These are phyloP conservation scores for Eremochloa ophiuroides DNA, from an alignment of 176 grass and related monocot genomes.

Conservation along the genomic window DNA sequence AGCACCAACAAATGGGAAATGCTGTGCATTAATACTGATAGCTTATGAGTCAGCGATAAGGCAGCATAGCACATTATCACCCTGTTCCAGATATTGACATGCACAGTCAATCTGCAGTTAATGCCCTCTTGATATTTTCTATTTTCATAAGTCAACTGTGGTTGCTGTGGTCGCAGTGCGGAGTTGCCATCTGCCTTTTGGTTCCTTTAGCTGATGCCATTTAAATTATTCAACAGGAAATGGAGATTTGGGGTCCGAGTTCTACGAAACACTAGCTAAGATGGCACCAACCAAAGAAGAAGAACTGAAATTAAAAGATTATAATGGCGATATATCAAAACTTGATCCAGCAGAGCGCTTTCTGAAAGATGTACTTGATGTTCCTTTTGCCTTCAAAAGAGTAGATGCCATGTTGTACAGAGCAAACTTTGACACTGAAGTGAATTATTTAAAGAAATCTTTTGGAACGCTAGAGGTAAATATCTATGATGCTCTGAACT, in stretches of 20 bases:
- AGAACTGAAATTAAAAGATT: constrained; percentile 48
- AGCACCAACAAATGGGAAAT: not conserved
- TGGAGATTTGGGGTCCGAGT: constrained; percentile 49
- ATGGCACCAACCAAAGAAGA: constrained; percentile 86
- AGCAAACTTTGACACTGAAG: constrained; percentile 60
- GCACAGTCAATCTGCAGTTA: not conserved
- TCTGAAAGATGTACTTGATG: constrained; percentile 59
- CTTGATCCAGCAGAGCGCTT: constrained; percentile 68
- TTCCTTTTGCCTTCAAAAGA: constrained; percentile 86
- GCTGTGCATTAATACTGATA: not conserved
- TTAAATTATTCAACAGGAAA: constrained; percentile 49
- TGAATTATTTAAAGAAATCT: constrained; percentile 57
- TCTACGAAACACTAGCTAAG: constrained; percentile 64
- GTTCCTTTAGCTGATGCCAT: constrained; percentile 11
- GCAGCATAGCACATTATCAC: not conserved
- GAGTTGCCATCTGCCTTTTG: not conserved
- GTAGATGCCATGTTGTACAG: constrained; percentile 75
- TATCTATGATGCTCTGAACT: not conserved
- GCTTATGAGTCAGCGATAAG: not conserved
- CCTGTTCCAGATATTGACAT: not conserved
- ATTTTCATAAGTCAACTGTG: not conserved
- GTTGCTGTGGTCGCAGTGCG: not conserved
- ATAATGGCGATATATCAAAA: constrained; percentile 54
- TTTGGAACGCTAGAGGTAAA: constrained; percentile 76
- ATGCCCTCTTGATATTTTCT: not conserved